Evolutionary conservation across 305 asterid species (phyloP).

Genomic region (Fraxinus dipetala): DNA sequence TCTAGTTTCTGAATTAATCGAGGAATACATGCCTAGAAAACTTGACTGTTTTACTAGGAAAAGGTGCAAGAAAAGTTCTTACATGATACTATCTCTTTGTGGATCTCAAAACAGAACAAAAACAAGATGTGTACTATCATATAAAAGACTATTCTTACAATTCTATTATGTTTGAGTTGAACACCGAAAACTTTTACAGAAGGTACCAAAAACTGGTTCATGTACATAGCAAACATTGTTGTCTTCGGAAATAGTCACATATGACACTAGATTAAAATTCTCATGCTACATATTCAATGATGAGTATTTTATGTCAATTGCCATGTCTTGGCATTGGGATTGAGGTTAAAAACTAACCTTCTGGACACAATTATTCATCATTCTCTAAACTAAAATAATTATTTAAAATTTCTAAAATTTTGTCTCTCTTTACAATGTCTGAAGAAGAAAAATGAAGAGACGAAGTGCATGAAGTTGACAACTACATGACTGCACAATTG

Average conservation of each 20-base stretch:
- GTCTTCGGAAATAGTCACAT: neutral
- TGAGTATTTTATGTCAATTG: neutral
- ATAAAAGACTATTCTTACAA: neutral
- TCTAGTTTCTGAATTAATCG: neutral
- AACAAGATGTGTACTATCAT: neutral
- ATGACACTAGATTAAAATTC: constrained; percentile 4
- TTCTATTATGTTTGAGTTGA: neutral
- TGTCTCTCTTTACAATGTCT: neutral
- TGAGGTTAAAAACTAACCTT: neutral
- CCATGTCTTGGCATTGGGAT: neutral
- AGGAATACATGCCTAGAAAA: neutral
- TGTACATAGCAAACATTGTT: neutral
- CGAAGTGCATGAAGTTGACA: neutral
- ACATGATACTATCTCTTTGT: neutral
- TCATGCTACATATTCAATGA: neutral
- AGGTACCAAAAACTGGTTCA: neutral
- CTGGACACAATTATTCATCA: neutral
- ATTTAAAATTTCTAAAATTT: neutral
- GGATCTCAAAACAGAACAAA: constrained; percentile 5
- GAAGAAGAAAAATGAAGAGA: constrained; percentile 14
- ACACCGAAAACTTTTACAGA: neutral
- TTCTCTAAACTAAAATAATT: neutral
- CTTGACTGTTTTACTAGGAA: neutral
- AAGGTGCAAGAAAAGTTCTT: neutral
- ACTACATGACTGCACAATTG: neutral